A percentile compares a stretch with the other conserved stretches of the same genome.
phyloP scores from a whole-genome alignment of 352 stramenopile genomes.

The Globisporangium ultimum region DNA sequence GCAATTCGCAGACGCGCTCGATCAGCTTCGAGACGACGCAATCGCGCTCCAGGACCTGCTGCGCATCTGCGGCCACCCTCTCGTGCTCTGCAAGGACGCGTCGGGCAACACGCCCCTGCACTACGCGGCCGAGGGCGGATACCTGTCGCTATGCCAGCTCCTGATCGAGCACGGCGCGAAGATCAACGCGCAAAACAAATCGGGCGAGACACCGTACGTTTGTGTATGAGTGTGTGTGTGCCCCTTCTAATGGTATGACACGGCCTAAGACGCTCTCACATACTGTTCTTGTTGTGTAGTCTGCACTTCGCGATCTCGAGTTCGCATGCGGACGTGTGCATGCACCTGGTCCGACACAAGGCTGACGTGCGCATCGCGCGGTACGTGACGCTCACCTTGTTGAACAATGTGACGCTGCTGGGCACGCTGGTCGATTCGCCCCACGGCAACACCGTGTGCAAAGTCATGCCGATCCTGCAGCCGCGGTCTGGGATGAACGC shows the following conservation, averaged over 20 bases:
- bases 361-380: conserved; percentile 62
- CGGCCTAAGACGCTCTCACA: background rate
- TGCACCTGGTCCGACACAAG: conserved; percentile 50
- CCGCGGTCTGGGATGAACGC: conserved; percentile 20
- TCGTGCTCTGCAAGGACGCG: conserved; percentile 60
- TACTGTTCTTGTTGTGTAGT: conserved; percentile 19
- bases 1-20: conserved; percentile 62
- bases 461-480: conserved; percentile 59
- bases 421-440: conserved; percentile 67
- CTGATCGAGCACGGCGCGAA: conserved; percentile 62
- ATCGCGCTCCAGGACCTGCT: conserved; percentile 63
- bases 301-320: conserved; percentile 83
- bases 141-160: conserved; percentile 59
- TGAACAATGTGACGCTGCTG: conserved; percentile 48
- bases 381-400: conserved; percentile 49
- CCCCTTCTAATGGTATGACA: background rate
- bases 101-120: conserved; percentile 72
- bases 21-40: conserved; percentile 52
- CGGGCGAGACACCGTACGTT: conserved; percentile 71
- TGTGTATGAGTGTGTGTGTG: background rate
- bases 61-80: conserved; percentile 65
- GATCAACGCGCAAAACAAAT: conserved; percentile 78
- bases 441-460: conserved; percentile 37
- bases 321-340: conserved; percentile 63
- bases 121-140: conserved; percentile 72